Evolutionary conservation across 2,329 filamentous ascomycete species (phyloP).

Genomic region (Arthrobotrys entomopaga): DNA sequence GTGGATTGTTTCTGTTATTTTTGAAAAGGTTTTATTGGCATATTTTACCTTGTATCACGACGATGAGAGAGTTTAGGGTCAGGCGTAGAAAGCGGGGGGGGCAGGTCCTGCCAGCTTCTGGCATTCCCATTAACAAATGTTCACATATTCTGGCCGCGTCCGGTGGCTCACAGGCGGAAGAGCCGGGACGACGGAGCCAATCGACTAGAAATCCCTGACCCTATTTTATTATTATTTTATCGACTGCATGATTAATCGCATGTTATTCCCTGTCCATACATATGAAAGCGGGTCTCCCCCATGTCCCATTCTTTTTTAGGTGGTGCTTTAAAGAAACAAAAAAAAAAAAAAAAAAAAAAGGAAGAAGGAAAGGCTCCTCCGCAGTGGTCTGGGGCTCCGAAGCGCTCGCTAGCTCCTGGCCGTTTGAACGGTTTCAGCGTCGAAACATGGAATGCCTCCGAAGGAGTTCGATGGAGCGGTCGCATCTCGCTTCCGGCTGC

Average conservation of each 20-base stretch:
- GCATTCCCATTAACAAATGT: background rate
- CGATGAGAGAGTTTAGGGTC: too few relatives aligned
- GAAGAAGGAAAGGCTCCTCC: constrained; percentile 12
- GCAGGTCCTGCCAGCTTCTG: background rate
- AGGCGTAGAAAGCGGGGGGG: background rate
- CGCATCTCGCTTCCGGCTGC: constrained; percentile 45
- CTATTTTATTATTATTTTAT: too few relatives aligned
- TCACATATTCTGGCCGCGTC: too few relatives aligned
- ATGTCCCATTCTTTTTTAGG: background rate
- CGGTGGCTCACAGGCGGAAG: constrained; percentile 15
- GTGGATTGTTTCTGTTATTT: too few relatives aligned
- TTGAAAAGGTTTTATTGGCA: background rate
- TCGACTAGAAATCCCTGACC: background rate
- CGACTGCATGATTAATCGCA: background rate
- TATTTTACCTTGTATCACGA: background rate
- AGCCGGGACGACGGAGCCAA: constrained; percentile 49
- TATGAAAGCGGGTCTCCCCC: background rate
- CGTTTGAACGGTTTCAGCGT: constrained; percentile 30
- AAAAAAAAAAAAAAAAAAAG: background rate
- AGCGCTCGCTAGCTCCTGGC: constrained; percentile 35
- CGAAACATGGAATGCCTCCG: constrained; percentile 31
- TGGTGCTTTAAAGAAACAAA: background rate
- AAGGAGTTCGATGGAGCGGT: constrained; percentile 4
- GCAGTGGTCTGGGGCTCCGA: too few relatives aligned
- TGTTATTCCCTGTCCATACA: constrained; percentile 9